Evolutionary conservation across 306 rosid species (phyloP).

Genomic region (Bauhinia variegata): DNA sequence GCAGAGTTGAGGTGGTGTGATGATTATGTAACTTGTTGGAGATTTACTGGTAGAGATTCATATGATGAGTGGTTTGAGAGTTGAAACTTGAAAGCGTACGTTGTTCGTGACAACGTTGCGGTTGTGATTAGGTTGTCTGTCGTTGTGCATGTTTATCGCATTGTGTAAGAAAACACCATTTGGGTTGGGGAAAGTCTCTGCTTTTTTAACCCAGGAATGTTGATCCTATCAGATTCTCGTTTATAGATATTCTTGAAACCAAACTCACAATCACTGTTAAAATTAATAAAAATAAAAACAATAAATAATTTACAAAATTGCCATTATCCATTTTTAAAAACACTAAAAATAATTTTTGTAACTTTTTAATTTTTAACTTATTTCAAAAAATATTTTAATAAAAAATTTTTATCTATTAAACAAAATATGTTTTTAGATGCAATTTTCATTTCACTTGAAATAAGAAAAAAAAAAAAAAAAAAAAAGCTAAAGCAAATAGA

Average conservation of each 20-base stretch:
- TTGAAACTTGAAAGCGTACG: conserved; percentile 40
- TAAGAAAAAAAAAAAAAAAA: too few relatives aligned
- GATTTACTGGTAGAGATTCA: conserved; percentile 33
- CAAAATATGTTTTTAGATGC: too few relatives aligned
- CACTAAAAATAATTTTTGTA: too few relatives aligned
- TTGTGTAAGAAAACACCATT: conserved; percentile 36
- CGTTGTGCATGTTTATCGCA: conserved; percentile 51
- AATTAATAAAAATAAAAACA: too few relatives aligned
- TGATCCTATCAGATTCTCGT: too few relatives aligned
- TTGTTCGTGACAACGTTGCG: conserved; percentile 45
- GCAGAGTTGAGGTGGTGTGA: not conserved
- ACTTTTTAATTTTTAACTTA: too few relatives aligned
- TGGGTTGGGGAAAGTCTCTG: conserved; percentile 2
- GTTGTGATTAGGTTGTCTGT: conserved; percentile 53
- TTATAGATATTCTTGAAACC: conserved; percentile 1
- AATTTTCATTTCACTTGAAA: too few relatives aligned
- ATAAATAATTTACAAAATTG: too few relatives aligned
- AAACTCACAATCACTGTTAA: not conserved
- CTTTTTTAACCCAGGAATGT: not conserved
- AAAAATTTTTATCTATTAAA: too few relatives aligned
- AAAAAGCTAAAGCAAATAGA: too few relatives aligned
- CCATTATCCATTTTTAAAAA: too few relatives aligned
- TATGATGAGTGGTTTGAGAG: conserved; percentile 39
- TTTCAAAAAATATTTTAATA: too few relatives aligned
- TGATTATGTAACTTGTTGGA: conserved; percentile 8